Evolutionary conservation across 352 stramenopile species (phyloP).

Genomic region (Saprolegnia parasitica): DNA sequence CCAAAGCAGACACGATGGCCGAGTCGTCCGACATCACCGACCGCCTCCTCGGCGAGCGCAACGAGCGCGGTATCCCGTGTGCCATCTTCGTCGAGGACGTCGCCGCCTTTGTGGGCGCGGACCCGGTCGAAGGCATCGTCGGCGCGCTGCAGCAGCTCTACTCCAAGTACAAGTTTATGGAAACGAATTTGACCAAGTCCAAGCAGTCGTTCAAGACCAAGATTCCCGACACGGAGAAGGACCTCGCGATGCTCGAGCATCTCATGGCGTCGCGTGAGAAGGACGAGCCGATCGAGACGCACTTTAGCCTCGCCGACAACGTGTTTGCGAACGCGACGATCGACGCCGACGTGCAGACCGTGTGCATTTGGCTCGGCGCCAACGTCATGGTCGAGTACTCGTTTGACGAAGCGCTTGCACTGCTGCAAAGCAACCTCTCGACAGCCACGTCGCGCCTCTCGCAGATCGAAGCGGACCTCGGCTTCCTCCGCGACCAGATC

Average conservation of each 20-base stretch:
- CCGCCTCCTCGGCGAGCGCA: slow-evolving; percentile 72
- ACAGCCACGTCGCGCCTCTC: slow-evolving; percentile 60
- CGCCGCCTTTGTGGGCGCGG: slow-evolving; percentile 49
- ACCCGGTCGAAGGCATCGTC: slow-evolving; percentile 67
- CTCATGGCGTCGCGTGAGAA: slow-evolving; percentile 69
- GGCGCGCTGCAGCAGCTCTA: slow-evolving; percentile 82
- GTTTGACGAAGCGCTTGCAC: slow-evolving; percentile 92
- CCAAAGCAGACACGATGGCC: slow-evolving; percentile 4
- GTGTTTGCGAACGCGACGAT: slow-evolving; percentile 94
- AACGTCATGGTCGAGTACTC: slow-evolving; percentile 98
- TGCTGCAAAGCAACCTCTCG: slow-evolving; percentile 79
- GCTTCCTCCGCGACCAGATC: slow-evolving; percentile 94
- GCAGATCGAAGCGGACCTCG: slow-evolving; percentile 88
- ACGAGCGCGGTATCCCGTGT: slow-evolving; percentile 69
- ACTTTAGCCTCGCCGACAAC: slow-evolving; percentile 94
- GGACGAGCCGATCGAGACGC: slow-evolving; percentile 74
- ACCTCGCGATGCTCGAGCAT: slow-evolving; percentile 72
- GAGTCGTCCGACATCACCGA: slow-evolving; percentile 40
- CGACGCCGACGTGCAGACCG: slow-evolving; percentile 83
- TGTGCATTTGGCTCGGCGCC: slow-evolving; percentile 97
- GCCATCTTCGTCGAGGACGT: slow-evolving; percentile 78
- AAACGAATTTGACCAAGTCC: slow-evolving; percentile 81
- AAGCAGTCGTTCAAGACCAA: slow-evolving; percentile 85
- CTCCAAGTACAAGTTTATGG: slow-evolving; percentile 90
- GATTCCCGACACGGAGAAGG: slow-evolving; percentile 89